Percentiles rank a stretch among this genome's conserved stretches.
These are phyloP conservation scores for Albatrellus sp. DNA, from an alignment of 1,284 basidiomycete species.

Conservation along the genomic window DNA sequence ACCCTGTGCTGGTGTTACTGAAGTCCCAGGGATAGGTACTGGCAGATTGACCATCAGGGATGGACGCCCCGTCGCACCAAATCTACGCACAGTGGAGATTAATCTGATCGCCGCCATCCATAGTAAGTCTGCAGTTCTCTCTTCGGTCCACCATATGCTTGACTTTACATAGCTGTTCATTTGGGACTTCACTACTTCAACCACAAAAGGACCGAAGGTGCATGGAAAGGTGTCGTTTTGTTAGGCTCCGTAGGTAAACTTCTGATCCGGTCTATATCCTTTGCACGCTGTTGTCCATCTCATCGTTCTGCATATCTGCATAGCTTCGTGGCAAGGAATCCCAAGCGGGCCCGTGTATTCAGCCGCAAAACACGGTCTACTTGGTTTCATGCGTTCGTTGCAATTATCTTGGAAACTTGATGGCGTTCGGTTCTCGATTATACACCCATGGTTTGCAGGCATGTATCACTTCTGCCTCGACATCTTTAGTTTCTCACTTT, in stretches of 20 bases:
- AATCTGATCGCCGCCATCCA: not conserved
- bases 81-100: not conserved
- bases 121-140: not conserved
- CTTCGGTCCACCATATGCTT: constrained; percentile 12
- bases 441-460: constrained; percentile 46
- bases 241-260: too few relatives aligned
- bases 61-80: not conserved
- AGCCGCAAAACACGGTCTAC: constrained; percentile 38
- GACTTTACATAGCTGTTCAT: too few relatives aligned
- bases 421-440: constrained; percentile 34
- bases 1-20: too few relatives aligned
- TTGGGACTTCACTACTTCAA: too few relatives aligned
- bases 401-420: too few relatives aligned
- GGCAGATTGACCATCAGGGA: not conserved
- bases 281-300: too few relatives aligned
- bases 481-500: constrained; percentile 3
- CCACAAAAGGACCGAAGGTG: too few relatives aligned
- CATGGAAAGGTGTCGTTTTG: too few relatives aligned
- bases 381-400: constrained; percentile 46
- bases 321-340: constrained; percentile 37
- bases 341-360: constrained; percentile 33
- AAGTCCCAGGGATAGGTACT: too few relatives aligned
- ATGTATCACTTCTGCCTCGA: constrained; percentile 5
- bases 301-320: too few relatives aligned
- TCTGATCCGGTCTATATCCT: too few relatives aligned